Conservation (phyloP, 441 rosid genomes). For the Jatropha multifida region DNA sequence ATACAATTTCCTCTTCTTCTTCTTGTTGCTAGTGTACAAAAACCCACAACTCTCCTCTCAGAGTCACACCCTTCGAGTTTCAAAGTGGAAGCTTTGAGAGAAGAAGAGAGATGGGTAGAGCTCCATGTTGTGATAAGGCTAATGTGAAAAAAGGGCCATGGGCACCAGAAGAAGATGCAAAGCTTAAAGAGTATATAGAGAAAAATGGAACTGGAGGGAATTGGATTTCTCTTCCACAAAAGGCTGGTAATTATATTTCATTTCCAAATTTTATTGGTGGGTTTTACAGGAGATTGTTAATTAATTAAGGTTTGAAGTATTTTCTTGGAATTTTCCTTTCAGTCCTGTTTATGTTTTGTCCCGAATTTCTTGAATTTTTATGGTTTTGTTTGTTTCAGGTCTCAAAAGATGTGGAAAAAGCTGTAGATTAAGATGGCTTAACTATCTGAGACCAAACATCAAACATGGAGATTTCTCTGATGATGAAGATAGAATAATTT, state of each 20-base stretch:
- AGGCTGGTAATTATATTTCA: slow-evolving; percentile 45
- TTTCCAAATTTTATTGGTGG: background rate
- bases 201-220: slow-evolving; percentile 68
- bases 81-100: background rate
- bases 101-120: slow-evolving; percentile 61
- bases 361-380: background rate
- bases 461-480: slow-evolving; percentile 91
- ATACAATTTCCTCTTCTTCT: background rate
- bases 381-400: slow-evolving; percentile 38
- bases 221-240: slow-evolving; percentile 88
- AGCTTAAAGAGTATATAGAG: slow-evolving; percentile 59
- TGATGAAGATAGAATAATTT: slow-evolving; percentile 75
- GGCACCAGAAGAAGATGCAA: slow-evolving; percentile 89
- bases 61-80: background rate
- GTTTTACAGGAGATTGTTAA: background rate
- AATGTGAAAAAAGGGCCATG: slow-evolving; percentile 85
- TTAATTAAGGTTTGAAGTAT: background rate
- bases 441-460: slow-evolving; percentile 89
- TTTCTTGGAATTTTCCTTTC: background rate
- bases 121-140: slow-evolving; percentile 91
- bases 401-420: slow-evolving; percentile 92
- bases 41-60: background rate
- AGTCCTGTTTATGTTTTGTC: background rate
- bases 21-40: background rate
- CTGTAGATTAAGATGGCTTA: slow-evolving; percentile 95